Evolutionary conservation across 129 eudicot genomes (phyloP).

Genomic region (Flaveria ramosissima): DNA sequence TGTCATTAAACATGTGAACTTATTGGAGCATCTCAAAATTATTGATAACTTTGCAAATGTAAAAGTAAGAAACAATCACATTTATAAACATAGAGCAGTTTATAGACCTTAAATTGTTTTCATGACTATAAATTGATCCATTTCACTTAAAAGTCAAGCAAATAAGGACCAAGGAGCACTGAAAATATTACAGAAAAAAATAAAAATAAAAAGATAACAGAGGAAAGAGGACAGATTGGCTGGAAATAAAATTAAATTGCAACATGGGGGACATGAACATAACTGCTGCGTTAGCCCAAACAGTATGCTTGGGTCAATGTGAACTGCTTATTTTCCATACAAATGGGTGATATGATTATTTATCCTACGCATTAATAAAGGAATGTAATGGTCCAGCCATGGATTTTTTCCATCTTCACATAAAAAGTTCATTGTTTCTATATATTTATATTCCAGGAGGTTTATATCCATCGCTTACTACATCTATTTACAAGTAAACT

Average conservation of each 20-base stretch:
- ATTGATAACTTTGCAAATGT: constrained; percentile 13
- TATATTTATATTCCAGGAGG: not conserved
- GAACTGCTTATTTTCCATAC: too few relatives aligned
- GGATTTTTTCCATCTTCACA: not conserved
- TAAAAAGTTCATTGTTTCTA: not conserved
- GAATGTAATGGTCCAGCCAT: not conserved
- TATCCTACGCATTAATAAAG: not conserved
- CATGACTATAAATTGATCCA: not conserved
- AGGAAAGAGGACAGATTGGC: not conserved
- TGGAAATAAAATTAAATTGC: not conserved
- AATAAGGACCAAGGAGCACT: not conserved
- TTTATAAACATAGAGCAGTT: not conserved
- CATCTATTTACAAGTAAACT: not conserved
- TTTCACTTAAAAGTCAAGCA: not conserved
- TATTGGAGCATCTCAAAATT: not conserved
- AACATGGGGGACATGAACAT: not conserved
- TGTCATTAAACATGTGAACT: not conserved
- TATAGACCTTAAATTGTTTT: not conserved
- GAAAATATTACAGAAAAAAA: not conserved
- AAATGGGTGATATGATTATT: too few relatives aligned
- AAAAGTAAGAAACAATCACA: not conserved
- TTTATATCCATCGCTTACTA: not conserved
- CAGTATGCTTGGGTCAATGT: too few relatives aligned
- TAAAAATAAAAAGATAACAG: not conserved
- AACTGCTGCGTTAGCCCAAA: too few relatives aligned